Conservation (phyloP, 1,139 yeast genomes). For the Suhomyces chickasaworum region DNA sequence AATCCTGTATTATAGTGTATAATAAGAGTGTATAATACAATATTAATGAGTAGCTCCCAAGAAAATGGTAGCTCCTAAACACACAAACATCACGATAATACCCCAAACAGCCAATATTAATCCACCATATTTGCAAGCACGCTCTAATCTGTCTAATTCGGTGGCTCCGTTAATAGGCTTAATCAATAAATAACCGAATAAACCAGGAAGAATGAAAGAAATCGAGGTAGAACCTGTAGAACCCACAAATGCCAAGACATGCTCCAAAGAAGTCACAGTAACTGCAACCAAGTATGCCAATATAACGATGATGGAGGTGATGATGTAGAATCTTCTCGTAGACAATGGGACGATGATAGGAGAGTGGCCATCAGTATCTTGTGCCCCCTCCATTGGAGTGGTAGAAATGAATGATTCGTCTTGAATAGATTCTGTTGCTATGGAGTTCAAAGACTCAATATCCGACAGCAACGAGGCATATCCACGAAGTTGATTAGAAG, state of each 20-base stretch:
- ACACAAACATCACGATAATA: constrained; percentile 70
- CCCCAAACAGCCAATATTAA: constrained; percentile 75
- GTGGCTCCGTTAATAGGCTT: constrained; percentile 41
- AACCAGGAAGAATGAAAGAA: constrained; percentile 88
- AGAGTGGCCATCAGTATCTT: constrained; percentile 52
- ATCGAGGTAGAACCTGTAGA: constrained; percentile 94
- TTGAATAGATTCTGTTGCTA: constrained; percentile 21
- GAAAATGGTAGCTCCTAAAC: constrained; percentile 73
- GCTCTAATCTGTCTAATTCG: constrained; percentile 42
- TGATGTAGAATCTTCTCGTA: constrained; percentile 54
- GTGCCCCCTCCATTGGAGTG: constrained; percentile 54
- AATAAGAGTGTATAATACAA: constrained; percentile 4
- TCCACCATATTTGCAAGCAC: constrained; percentile 57
- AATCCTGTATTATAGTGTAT: constrained; percentile 8
- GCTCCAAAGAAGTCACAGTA: constrained; percentile 75
- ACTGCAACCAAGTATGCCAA: constrained; percentile 74
- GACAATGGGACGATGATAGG: constrained; percentile 57
- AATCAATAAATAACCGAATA: constrained; percentile 77
- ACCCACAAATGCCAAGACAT: constrained; percentile 89
- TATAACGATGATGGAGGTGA: constrained; percentile 65
- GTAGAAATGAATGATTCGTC: constrained; percentile 47
- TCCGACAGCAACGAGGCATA: constrained; percentile 20
- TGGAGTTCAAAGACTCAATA: constrained; percentile 20
- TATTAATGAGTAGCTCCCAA: constrained; percentile 54
- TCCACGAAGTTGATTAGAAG: constrained; percentile 14